Evolutionary conservation across 2,329 filamentous ascomycete species (phyloP), one percentile per base, ranked within the genome.

Genomic region (Aspergillus sp.): DNA sequence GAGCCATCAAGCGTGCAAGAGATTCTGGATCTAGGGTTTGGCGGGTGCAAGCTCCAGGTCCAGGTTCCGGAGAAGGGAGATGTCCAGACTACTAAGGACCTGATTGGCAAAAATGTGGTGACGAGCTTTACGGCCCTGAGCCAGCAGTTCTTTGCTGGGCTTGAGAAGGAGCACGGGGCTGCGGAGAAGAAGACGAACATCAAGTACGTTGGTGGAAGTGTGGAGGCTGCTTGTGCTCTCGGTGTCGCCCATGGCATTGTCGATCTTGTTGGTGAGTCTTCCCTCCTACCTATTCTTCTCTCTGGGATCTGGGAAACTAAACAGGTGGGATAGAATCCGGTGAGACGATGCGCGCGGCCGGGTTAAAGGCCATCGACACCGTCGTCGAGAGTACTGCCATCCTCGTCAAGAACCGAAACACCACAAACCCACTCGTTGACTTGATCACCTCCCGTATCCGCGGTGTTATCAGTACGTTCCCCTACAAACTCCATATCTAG

Each of bases 241-340:
- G 95, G 95, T 53, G 93, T 98, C 27, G 95, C 95, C 44, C 93
- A 98, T 73, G 95, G 93, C 51, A 97, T 99, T 73, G 92, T 99
- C 47, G 95, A 99, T 79, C 86, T 99, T 57, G 95, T 99, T 71
- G 92, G 91, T 95, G 77, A 73, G 89, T 85, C 41, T 9, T n/a
- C 33, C 8, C 34, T 34, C 12, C 51, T 9, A 12, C 33, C 9
- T 46, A 41, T 20, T 57, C 20, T 44, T 39, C 22, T 19, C 15
- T 15, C 12, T 7, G 13, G 9, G 7, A 9, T 12, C 20, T 49
- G 34, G 30, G 19, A 37, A 50, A 15, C 33, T 47, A 34, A 17
- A 42, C 33, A 34, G 24, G 9, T 19, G 2, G 13, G 5, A 30
- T 66, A 95, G 93, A 99, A 81, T 98, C 95, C 19, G 95, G 95